Base-by-base conservation (phyloP, 148 eudicot genomes). In the Chenopodium album region DNA sequence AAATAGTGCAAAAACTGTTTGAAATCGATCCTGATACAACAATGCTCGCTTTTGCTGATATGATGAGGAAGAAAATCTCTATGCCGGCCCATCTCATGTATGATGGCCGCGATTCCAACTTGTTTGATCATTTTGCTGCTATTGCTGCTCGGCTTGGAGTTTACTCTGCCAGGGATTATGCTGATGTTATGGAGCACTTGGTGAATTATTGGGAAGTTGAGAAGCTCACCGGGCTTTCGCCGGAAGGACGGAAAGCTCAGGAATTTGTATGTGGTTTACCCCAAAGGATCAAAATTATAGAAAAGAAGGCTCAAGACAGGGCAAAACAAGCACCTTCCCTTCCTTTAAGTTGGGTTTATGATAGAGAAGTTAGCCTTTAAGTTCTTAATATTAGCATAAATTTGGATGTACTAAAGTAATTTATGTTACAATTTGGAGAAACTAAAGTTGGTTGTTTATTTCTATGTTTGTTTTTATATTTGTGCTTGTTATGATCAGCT, bases 121-220 rank as follows among this genome's bases (percentile, higher is more conserved):
- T 87, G 10, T 87, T 87, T 31, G 85, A 85, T 34, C 70, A 87
- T 77, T 87, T 76, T 73, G 50, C 85, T 0, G 34, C 83, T 6
- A 77, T 85, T 19, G 87, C 89, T 76, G 85, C 85, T 78, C 72
- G 80, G 4, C 78, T 80, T 9, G 89, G 89, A 12, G 87, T 87
- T 29, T 87, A 87, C 80, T 85, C 87, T 22, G 85, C 89, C 32
- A 82, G 75, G 71, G 89, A 87, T 80, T 87, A 87, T 41, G 89
- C 87, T 0, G 89, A 85, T 65, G 85, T 87, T 9, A 75, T 87
- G 0, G 89, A 87, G 60, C 80, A 76, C 31, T 71, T 85, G 23
- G 85, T 87, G 44, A 78, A 77, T 13, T 65, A 81, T 10, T 87
- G 89, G 89, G 63, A 85, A 11, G 85, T 87, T 1, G 84, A 76